Evolutionary conservation across 371 early-diverging fungal genomes (phyloP).

Genomic region (Syncephalastrum racemosum): DNA sequence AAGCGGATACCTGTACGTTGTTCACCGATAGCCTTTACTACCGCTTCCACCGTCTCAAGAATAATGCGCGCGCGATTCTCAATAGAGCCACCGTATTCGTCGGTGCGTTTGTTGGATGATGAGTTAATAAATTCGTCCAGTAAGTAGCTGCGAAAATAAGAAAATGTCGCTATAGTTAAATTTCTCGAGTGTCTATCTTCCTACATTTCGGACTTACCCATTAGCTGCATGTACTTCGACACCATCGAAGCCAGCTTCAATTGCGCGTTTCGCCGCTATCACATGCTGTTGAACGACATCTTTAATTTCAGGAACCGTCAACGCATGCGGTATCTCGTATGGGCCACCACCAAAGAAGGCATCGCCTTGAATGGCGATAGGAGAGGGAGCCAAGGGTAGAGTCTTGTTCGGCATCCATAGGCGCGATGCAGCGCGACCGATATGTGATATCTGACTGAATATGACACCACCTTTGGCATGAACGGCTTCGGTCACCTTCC

Average conservation of each 20-base stretch:
- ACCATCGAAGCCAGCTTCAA: slow-evolving; percentile 42
- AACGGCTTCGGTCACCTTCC: slow-evolving; percentile 56
- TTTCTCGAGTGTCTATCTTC: no score
- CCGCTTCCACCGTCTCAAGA: slow-evolving; percentile 40
- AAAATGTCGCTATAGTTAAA: slow-evolving; percentile 33
- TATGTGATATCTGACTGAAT: slow-evolving; percentile 43
- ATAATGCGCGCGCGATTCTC: slow-evolving; percentile 55
- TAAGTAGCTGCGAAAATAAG: slow-evolving; percentile 65
- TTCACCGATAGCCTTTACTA: slow-evolving; percentile 17
- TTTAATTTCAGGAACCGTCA: slow-evolving; percentile 42
- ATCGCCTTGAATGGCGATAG: slow-evolving; percentile 16
- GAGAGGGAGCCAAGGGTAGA: slow-evolving; percentile 14
- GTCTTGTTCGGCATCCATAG: slow-evolving; percentile 1
- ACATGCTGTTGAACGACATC: slow-evolving; percentile 34
- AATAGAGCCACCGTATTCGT: slow-evolving; percentile 56
- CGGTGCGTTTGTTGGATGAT: slow-evolving; percentile 53
- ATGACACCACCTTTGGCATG: slow-evolving; percentile 60
- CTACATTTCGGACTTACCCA: slow-evolving; percentile 24
- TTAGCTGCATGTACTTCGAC: slow-evolving; percentile 20
- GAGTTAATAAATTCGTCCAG: slow-evolving; percentile 44
- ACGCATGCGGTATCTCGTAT: slow-evolving; percentile 15
- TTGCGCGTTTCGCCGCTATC: slow-evolving; percentile 38
- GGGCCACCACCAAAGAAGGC: slow-evolving; percentile 2
- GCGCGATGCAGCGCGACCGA: slow-evolving; percentile 11
- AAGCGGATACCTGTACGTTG: slow-evolving; percentile 19